Conservation (phyloP, 345 rosid species). For the Toxicodendron radicans region DNA sequence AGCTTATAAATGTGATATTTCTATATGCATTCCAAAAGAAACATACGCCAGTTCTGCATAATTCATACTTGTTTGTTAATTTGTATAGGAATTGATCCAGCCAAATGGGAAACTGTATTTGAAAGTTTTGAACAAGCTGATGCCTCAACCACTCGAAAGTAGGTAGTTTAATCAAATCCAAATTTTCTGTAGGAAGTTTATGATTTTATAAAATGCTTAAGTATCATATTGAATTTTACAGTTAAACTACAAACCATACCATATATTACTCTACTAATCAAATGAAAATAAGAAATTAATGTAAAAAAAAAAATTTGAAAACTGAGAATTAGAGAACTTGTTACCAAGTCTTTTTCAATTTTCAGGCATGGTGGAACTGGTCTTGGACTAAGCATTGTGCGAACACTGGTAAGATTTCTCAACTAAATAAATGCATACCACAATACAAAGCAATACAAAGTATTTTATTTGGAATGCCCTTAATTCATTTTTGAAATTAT, state of each 20-base stretch:
- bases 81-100: conserved; percentile 79
- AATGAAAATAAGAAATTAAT: background rate
- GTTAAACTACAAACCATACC: background rate
- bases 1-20: conserved; percentile 11
- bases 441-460: background rate
- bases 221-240: background rate
- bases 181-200: background rate
- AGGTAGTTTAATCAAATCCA: conserved; percentile 30
- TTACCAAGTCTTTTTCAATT: conserved; percentile 19
- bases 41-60: background rate
- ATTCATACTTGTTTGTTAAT: background rate
- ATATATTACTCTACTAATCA: background rate
- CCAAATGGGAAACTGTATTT: conserved; percentile 98
- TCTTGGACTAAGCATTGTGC: conserved; percentile 92
- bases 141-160: conserved; percentile 96
- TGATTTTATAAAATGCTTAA: background rate
- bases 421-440: background rate
- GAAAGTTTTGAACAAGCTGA: conserved; percentile 99
- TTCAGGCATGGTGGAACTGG: conserved; percentile 99
- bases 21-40: background rate
- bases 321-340: background rate
- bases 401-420: conserved; percentile 61
- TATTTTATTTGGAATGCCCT: conserved; percentile 8
- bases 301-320: background rate
- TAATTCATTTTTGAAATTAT: conserved; percentile 7